Evolutionary conservation across 108 stramenopile species (phyloP), one percentile per base, ranked within the genome.

Genomic region (Discostella pseudostelligera): DNA sequence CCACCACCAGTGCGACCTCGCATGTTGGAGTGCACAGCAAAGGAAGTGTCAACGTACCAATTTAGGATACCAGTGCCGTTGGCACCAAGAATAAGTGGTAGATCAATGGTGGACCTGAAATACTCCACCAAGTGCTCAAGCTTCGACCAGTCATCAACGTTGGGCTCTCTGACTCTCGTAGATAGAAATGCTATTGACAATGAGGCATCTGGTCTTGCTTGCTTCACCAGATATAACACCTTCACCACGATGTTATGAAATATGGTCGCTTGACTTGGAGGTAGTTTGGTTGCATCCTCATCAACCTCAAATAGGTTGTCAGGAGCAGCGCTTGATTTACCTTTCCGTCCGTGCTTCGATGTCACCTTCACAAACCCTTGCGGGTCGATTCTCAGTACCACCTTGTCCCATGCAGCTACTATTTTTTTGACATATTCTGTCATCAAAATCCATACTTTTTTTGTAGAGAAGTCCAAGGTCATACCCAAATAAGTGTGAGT

Each of bases 401-500:
- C 46, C 10, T 9, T n/a, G 8, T 59, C 47, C 54, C 24, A 28
- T 49, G 53, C 56, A 3, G 22, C 16, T 6, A 62, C 5, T 13
- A 62, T 62, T 11, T 47, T 24, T 5, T 62, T 16, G 17, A 62
- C 13, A 8, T 62, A 62, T 0, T 62, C 20, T 4, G 24, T 12
- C 68, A 69, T 59, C 1, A 43, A 19, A 1, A 60, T 36, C n/a
- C 2, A 1, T 20, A 40, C 22, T 26, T 58, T 4, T 32, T 58
- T 51, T 19, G 29, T n/a, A 0, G 6, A 7, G 24, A 49, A 53
- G 13, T 64, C 49, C 28, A 64, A 14, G 7, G 46, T 19, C 58
- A 59, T 59, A 14, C 58, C 58, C 28, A 59, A 12, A 32, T 59
- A 59, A 5, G 36, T 40, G 39, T 40, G 39, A 12, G 11, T 12